phyloP scores from a whole-genome alignment of 768 basidiomycete genomes.

The Xerocomellus intermedius region DNA sequence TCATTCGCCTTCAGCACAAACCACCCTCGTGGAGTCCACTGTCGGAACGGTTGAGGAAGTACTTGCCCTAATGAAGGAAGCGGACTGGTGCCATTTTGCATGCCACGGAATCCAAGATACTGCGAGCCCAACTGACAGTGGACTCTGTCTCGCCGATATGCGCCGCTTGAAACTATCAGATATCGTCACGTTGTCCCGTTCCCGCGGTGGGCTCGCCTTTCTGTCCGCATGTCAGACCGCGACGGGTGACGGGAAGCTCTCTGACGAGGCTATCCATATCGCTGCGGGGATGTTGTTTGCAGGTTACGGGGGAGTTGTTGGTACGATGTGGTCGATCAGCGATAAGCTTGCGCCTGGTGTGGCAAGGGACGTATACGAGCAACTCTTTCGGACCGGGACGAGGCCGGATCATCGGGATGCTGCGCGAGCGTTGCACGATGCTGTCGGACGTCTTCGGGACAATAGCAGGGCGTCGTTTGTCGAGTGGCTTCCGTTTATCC shows the following conservation, averaged over 20 bases:
- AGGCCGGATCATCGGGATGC: neutral
- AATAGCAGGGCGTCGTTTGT: neutral
- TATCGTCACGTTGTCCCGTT: neutral
- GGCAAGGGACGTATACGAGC: constrained; percentile 34
- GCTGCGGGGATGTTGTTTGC: constrained; percentile 31
- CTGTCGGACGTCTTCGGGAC: constrained; percentile 1
- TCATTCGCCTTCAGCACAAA: neutral
- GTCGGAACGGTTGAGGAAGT: constrained; percentile 15
- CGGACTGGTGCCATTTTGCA: constrained; percentile 3
- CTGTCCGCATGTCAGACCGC: constrained; percentile 3
- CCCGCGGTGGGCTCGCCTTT: constrained; percentile 1
- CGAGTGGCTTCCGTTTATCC: constrained; percentile 14
- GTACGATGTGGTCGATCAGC: constrained; percentile 2
- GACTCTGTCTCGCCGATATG: neutral
- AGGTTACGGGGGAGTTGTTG: constrained; percentile 21
- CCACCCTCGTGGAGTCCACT: neutral
- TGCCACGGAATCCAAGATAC: neutral
- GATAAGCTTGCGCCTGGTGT: constrained; percentile 32
- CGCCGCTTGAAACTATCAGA: neutral
- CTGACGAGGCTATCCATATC: neutral
- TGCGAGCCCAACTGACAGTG: neutral
- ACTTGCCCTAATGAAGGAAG: neutral
- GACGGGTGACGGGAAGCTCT: neutral
- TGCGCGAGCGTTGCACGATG: neutral
- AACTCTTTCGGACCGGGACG: neutral